phyloP scores from a whole-genome alignment of 208 protist species.

The Wallacemonas sp. region DNA sequence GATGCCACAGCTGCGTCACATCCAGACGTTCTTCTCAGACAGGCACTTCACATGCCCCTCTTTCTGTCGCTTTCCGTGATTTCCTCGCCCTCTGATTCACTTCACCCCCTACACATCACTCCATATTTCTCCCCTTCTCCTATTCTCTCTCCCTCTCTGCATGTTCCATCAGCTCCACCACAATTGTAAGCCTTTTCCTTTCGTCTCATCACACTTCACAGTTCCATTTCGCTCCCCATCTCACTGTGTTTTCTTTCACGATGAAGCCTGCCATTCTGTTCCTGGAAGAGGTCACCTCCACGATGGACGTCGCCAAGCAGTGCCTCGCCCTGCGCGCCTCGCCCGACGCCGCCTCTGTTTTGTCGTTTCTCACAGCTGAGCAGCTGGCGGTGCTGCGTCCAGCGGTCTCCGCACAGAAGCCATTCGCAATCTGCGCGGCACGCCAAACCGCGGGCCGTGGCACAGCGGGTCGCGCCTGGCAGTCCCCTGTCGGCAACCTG shows the following conservation, averaged over 20 bases:
- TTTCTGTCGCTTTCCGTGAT: no score
- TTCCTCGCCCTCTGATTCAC: no score
- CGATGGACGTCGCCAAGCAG: conserved; percentile 62
- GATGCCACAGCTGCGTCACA: no score
- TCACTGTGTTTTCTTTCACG: not conserved
- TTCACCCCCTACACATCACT: no score
- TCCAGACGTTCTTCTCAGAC: no score
- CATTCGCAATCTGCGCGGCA: conserved; percentile 57
- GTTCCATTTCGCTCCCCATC: not conserved
- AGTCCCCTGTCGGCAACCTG: conserved; percentile 73
- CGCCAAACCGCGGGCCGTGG: conserved; percentile 54
- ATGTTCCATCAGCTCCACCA: not conserved
- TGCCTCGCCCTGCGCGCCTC: conserved; percentile 22
- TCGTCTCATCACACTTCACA: not conserved
- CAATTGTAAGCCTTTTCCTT: not conserved
- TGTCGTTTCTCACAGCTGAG: not conserved
- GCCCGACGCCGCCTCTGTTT: not conserved
- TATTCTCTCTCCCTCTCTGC: not conserved
- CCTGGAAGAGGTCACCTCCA: conserved; percentile 48
- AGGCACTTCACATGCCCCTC: no score
- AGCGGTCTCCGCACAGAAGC: not conserved
- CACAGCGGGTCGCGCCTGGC: conserved; percentile 58
- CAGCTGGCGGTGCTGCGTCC: not conserved
- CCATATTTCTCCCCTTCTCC: no score
- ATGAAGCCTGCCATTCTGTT: conserved; percentile 36